Conservation (phyloP, 2,329 filamentous ascomycete genomes). For the Penicillium psychrosexuale region DNA sequence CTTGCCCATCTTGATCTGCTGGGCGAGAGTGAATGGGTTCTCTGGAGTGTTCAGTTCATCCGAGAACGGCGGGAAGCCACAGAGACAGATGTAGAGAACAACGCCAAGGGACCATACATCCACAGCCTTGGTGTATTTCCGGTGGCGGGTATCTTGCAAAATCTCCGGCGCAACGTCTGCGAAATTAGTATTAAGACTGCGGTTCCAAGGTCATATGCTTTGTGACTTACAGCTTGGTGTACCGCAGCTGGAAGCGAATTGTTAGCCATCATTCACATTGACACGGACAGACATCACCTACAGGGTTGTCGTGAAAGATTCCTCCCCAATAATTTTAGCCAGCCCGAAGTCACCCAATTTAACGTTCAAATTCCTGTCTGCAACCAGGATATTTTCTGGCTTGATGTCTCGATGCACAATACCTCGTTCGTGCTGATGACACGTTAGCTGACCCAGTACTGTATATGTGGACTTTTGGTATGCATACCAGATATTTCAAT, state of each 20-base stretch:
- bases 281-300: conserved; percentile 42
- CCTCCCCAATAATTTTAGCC: conserved; percentile 97
- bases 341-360: conserved; percentile 96
- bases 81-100: conserved; percentile 94
- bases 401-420: conserved; percentile 98
- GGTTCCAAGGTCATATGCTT: background rate
- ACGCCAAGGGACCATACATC: conserved; percentile 98
- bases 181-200: conserved; percentile 13
- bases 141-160: conserved; percentile 72
- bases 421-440: conserved; percentile 84
- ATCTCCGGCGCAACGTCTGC: conserved; percentile 91
- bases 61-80: conserved; percentile 94
- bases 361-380: conserved; percentile 77
- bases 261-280: conserved; percentile 22
- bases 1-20: conserved; percentile 83
- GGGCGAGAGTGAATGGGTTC: conserved; percentile 79
- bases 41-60: conserved; percentile 81
- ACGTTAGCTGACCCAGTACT: background rate
- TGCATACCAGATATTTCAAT: conserved; percentile 83
- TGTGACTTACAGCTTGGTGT: conserved; percentile 73
- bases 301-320: conserved; percentile 94
- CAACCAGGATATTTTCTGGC: conserved; percentile 89
- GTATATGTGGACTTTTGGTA: background rate
- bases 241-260: conserved; percentile 57
- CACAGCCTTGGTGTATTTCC: conserved; percentile 90